Evolutionary conservation across 495 filamentous ascomycete species (phyloP), one percentile per base, ranked within the genome.

Genomic region (Trichoderma orchidacearum): DNA sequence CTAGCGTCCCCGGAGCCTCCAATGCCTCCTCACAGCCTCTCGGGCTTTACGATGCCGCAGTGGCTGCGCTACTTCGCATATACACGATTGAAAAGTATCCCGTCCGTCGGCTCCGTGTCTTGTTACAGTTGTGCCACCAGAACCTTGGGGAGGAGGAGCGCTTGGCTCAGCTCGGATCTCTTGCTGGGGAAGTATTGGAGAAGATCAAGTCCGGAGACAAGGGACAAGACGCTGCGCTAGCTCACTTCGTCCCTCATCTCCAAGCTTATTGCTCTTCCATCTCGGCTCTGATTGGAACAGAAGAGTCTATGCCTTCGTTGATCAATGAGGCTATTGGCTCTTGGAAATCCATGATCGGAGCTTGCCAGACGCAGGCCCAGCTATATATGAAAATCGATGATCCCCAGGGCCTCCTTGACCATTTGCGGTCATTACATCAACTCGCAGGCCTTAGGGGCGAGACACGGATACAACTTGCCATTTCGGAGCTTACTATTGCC

Each of bases 391-490:
- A 68, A n/a, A 65, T 95, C 32, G 82, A 87, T 54, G 81, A 90
- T 59, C 63, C 79, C 5, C 69, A 77, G 5, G 75, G 77, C 21
- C 80, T 83, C 54, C 57, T 86, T 11, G 62, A 73, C 32, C 83
- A 89, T 56, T 72, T 95, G 11, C 77, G 82, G 57, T 76, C 81
- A 2, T 63, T 90, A n/a, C 78, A 81, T 18, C 86, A 95, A 55
- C 94, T 87, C 61, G 75, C 89, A 1, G 84, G 85, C 31, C 85
- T 91, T 63, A 85, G 86, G 56, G 90, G 89, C 2, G 65, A 72
- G 21, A 70, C 73, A 27, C 64, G 60, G 12, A 61, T 74, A 11
- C 69, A 75, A n/a, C 68, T 74, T 3, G 68, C 69, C 0, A 70
- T 72, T 1, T 66, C 79, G 5, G 75, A 78, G 60, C 66, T 80